phyloP scores from a whole-genome alignment of 2,329 filamentous ascomycete genomes.

The Rutstroemia sp. region DNA sequence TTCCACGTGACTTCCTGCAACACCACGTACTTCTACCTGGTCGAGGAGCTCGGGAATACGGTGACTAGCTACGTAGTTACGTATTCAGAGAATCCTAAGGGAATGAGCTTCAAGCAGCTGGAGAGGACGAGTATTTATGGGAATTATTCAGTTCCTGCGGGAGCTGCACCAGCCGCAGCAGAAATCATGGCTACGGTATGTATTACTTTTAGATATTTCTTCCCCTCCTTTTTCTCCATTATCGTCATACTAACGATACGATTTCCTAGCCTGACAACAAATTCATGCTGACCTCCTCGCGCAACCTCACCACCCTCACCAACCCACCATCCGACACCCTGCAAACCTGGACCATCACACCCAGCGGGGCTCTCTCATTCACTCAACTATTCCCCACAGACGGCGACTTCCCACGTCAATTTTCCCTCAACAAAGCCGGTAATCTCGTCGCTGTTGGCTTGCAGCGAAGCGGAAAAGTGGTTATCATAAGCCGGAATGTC shows the following conservation, averaged over 20 bases:
- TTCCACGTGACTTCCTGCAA: constrained; percentile 31
- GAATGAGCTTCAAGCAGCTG: constrained; percentile 38
- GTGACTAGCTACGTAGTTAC: constrained; percentile 46
- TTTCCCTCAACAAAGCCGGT: constrained; percentile 39
- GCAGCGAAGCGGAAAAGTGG: constrained; percentile 35
- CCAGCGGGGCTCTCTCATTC: constrained; percentile 34
- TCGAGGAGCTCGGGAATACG: constrained; percentile 39
- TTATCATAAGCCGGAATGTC: constrained; percentile 35
- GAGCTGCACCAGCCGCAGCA: constrained; percentile 30
- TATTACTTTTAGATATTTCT: constrained; percentile 42
- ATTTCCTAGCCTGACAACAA: constrained; percentile 48
- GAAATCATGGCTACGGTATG: constrained; percentile 42
- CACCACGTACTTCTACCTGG: constrained; percentile 33
- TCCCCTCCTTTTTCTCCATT: background rate
- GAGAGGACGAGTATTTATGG: constrained; percentile 44
- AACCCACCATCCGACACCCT: constrained; percentile 55
- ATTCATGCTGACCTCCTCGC: constrained; percentile 61
- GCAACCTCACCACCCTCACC: constrained; percentile 49
- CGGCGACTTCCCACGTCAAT: constrained; percentile 39
- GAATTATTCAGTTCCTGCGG: constrained; percentile 33
- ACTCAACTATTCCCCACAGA: constrained; percentile 37
- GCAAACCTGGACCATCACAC: constrained; percentile 51
- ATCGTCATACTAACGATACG: constrained; percentile 7
- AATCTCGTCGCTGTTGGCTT: constrained; percentile 38
- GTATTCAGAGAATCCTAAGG: constrained; percentile 35